These are phyloP conservation scores for Balakata baccata DNA, from an alignment of 345 rosid species.

Conservation along the genomic window DNA sequence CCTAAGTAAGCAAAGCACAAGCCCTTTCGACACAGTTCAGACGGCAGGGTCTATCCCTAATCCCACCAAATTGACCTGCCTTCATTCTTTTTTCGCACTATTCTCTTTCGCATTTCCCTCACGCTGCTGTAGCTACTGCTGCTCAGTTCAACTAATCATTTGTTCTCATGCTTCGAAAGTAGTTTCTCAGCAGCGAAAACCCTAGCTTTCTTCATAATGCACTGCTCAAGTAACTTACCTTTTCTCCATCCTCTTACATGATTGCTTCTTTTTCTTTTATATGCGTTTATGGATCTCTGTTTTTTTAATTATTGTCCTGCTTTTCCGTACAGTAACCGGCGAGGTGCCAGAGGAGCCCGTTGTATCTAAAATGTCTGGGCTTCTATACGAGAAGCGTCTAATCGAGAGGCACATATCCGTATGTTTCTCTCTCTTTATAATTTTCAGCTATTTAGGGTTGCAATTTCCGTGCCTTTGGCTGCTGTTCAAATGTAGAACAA, in stretches of 20 bases:
- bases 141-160: background rate
- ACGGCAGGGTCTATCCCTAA: background rate
- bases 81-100: background rate
- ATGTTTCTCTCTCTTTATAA: background rate
- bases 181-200: slow-evolving; percentile 10
- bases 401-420: slow-evolving; percentile 83
- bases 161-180: no score
- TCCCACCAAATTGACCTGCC: background rate
- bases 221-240: slow-evolving; percentile 64
- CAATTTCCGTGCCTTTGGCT: background rate
- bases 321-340: slow-evolving; percentile 63
- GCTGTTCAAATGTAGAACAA: no score
- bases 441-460: slow-evolving; percentile 15
- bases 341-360: slow-evolving; percentile 95
- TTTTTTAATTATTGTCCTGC: slow-evolving; percentile 7
- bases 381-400: slow-evolving; percentile 82
- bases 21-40: background rate
- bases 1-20: background rate
- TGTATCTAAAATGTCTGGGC: slow-evolving; percentile 72
- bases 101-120: no score
- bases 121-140: background rate
- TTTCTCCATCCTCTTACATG: background rate
- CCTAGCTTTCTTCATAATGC: slow-evolving; percentile 49
- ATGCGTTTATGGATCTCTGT: slow-evolving; percentile 12
- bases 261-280: background rate